Base-by-base conservation (phyloP, 768 basidiomycete species). In the Chalciporus pseudorubinellus region DNA sequence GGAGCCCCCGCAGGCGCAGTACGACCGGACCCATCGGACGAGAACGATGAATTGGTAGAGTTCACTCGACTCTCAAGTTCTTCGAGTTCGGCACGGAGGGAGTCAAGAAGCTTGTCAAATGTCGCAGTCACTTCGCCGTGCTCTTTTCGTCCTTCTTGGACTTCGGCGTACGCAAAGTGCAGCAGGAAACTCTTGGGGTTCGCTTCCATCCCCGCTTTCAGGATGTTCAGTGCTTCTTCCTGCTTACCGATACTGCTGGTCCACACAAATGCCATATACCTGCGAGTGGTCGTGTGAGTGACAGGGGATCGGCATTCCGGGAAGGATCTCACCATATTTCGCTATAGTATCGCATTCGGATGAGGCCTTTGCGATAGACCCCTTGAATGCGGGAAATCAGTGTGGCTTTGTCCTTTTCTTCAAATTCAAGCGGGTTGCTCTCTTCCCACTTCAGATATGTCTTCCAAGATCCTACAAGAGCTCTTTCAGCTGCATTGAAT, bases 401-500 rank as follows among this genome's bases (percentile, higher is more conserved):
- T 8, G 78, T 77, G 1, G 75, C 70, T 53, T 80, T 78, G 59
- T 95, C 92, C 62, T 83, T 86, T 46, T 90, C 89, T 56, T 95
- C 92, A 36, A 98, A 82, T 68, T 93, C 92, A 46, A 98, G 79
- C 1, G 94, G 95, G 64, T 99, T 98, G 58, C 79, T 79, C 68
- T 95, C 92, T 69, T 99, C 95, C 89, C 90, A 98, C 60, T 93
- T 93, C 33, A 98, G 72, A 66, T 98, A 98, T 1, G 80, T 75
- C 62, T 92, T 91, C 97, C 97, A 99, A 21, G 82, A 81, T 20
- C 84, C 82, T n/a, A 93, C 82, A 24, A 88, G 78, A 14, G 78
- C 77, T 40, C 89, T 78, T 62, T 97, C 93, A 1, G 78, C 73
- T 2, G 79, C 71, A 22, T 82, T 83, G 70, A 92, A 92, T 20